These are phyloP conservation scores for Eucalyptus tenuipes DNA, from an alignment of 345 rosid genomes.

Conservation along the genomic window DNA sequence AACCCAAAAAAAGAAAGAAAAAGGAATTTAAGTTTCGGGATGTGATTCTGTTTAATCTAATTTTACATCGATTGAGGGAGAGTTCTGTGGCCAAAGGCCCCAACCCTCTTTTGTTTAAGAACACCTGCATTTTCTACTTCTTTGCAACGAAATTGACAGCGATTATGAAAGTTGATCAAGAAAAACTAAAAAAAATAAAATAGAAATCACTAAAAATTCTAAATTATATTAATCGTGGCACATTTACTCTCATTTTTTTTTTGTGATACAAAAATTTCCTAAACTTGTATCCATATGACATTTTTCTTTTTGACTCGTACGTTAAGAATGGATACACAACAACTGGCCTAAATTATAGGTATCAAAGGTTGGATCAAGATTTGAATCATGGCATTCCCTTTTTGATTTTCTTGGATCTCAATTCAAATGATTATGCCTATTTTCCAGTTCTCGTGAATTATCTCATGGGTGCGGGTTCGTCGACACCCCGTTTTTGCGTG, in stretches of 20 bases:
- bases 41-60: background rate
- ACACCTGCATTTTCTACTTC: background rate
- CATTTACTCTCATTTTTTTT: too few species aligned
- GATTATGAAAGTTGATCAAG: background rate
- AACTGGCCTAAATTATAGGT: background rate
- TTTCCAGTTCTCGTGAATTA: accelerated
- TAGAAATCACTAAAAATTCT: too few species aligned
- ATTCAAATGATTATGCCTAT: background rate
- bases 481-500: background rate
- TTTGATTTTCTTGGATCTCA: background rate
- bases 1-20: background rate
- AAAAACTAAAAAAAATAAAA: too few species aligned
- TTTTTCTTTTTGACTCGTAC: background rate
- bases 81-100: background rate
- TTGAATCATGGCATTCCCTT: background rate
- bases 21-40: too few species aligned
- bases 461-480: background rate
- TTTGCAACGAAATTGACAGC: background rate
- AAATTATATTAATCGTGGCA: too few species aligned
- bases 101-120: background rate
- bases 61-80: background rate
- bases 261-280: background rate
- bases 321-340: background rate
- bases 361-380: background rate
- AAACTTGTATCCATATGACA: too few species aligned